Evolutionary conservation across 176 grass and related monocot genomes (phyloP).

Genomic region (Oryza australiensis): DNA sequence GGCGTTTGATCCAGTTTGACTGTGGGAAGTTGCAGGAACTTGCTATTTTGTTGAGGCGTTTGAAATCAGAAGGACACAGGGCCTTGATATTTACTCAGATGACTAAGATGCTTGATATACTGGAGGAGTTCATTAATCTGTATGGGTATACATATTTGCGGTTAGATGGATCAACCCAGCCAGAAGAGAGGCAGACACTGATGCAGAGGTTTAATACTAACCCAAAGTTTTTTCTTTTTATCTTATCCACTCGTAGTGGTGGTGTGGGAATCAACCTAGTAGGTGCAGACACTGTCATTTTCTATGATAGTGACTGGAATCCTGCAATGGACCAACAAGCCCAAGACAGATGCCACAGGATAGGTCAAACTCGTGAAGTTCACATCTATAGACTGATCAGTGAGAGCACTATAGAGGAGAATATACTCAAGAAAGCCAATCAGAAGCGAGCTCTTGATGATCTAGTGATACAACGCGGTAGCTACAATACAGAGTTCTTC

Average conservation of each 20-base stretch:
- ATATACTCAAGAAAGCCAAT: slow-evolving; percentile 98
- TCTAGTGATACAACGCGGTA: slow-evolving; percentile 93
- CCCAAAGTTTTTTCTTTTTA: slow-evolving; percentile 93
- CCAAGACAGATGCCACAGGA: slow-evolving; percentile 98
- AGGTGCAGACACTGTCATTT: slow-evolving; percentile 97
- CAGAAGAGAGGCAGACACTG: slow-evolving; percentile 92
- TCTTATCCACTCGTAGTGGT: slow-evolving; percentile 96
- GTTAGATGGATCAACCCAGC: slow-evolving; percentile 91
- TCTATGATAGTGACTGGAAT: slow-evolving; percentile 99
- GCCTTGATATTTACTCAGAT: slow-evolving; percentile 99
- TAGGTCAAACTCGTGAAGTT: slow-evolving; percentile 97
- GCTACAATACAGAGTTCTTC: slow-evolving; percentile 99
- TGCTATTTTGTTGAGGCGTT: slow-evolving; percentile 74
- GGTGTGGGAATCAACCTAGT: slow-evolving; percentile 98
- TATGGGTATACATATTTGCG: slow-evolving; percentile 97
- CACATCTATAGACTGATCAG: slow-evolving; percentile 97
- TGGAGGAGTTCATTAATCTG: slow-evolving; percentile 98
- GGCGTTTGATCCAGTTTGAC: slow-evolving; percentile 97
- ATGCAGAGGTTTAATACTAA: slow-evolving; percentile 99
- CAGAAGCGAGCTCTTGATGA: slow-evolving; percentile 96
- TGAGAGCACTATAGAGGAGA: slow-evolving; percentile 98
- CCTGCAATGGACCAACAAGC: slow-evolving; percentile 99
- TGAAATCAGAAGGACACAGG: slow-evolving; percentile 87
- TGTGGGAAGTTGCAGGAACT: slow-evolving; percentile 99
- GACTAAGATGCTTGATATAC: slow-evolving; percentile 99